phyloP scores from a whole-genome alignment of 805 yeast genomes.

The Cyberlindnera bimundalis region DNA sequence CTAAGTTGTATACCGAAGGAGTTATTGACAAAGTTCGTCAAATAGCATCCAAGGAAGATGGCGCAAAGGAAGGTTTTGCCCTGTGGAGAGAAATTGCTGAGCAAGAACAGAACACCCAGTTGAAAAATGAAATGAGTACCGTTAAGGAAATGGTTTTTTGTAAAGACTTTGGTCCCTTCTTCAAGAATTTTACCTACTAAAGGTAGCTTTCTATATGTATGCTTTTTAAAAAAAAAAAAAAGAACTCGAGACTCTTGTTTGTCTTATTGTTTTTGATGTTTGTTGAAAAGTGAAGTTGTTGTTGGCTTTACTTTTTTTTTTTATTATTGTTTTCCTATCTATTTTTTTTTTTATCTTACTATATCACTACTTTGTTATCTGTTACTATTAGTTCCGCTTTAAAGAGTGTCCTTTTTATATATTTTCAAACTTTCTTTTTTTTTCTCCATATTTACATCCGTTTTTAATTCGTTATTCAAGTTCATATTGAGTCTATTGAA shows the following conservation, averaged over 20 bases:
- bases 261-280: constrained; percentile 2
- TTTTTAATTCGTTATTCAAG: no score
- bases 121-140: constrained; percentile 17
- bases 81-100: constrained; percentile 8
- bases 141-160: constrained; percentile 22
- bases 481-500: no score
- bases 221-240: background rate
- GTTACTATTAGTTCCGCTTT: background rate
- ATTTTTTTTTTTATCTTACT: background rate
- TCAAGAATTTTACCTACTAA: constrained; percentile 9
- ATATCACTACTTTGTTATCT: background rate
- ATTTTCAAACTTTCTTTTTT: no score
- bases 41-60: constrained; percentile 7
- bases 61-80: constrained; percentile 9
- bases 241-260: background rate
- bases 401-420: no score
- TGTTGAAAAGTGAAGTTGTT: constrained; percentile 5
- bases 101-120: constrained; percentile 8
- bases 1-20: constrained; percentile 19
- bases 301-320: constrained; percentile 4
- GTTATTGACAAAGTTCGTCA: constrained; percentile 19
- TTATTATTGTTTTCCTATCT: background rate
- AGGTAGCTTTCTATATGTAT: no score
- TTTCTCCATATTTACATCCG: no score
- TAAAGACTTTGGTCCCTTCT: constrained; percentile 23